Evolutionary conservation across 371 early-diverging fungal species (phyloP), one percentile per base, ranked within the genome.

Genomic region (Mucor irregularis): DNA sequence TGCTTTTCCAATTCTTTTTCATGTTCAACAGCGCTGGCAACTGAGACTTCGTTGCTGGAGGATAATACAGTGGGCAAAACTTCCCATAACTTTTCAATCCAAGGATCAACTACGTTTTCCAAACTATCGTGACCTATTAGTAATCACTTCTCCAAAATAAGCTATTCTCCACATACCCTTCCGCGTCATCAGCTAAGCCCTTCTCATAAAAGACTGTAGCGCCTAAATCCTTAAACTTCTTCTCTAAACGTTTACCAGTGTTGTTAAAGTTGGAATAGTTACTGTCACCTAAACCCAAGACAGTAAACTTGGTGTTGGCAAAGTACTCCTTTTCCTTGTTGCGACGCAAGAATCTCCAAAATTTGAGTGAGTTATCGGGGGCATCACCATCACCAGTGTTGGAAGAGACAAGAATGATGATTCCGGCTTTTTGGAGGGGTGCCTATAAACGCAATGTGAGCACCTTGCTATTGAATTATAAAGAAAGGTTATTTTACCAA

Each of bases 311-410:
- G 14, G 74, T 57, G 30, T 75, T 61, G 2, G 67, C 66, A n/a
- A 87, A 74, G 16, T 80, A 83, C 1, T 64, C 73, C 3, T 76
- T 69, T 13, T 76, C 60, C 56, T 86, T 87, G 49, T 76, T 76
- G 13, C 87, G 74, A 35, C 92, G 84, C 42, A 95, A 58, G 53
- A 81, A 89, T 6, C 91, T 76, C 89, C 90, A 94, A 71, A 94
- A 95, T 64, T 92, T 90, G 19, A 85, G 77, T 0, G 93, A 79
- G 72, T 96, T 95, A 64, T 94, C 94, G 4, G 97, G 97, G 29
- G 95, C 89, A 63, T 97, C 97, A 17, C 97, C 97, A 68, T 97
- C 95, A 14, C 96, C 97, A 0, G 95, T 95, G n/a, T 92, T 95
- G 8, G 95, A 93, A 31, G 84, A 73, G 0, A 97, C 89, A 57